Conservation (phyloP, 306 rosid genomes). For the Corylus heterophylla region DNA sequence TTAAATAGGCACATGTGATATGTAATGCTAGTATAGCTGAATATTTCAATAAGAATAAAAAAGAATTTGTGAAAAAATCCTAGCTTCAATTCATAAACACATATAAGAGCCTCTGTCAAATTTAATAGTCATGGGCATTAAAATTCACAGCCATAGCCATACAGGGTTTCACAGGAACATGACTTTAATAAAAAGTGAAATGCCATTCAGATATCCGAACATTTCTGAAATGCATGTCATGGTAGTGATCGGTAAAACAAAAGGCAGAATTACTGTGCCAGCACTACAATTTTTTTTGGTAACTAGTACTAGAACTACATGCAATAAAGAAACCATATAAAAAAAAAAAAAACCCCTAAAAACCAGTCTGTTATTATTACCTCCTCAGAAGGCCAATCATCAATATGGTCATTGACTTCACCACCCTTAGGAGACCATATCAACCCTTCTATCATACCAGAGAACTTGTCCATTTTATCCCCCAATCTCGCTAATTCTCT, state of each 20-base stretch:
- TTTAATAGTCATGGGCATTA: not conserved
- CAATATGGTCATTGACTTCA: slow-evolving; percentile 43
- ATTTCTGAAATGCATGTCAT: not conserved
- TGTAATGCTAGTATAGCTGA: not conserved
- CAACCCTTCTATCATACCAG: slow-evolving; percentile 80
- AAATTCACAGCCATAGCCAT: no score
- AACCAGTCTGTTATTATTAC: slow-evolving; percentile 41
- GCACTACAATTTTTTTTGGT: not conserved
- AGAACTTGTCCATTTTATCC: slow-evolving; percentile 75
- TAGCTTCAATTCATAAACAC: not conserved
- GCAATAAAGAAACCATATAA: slow-evolving; percentile 12
- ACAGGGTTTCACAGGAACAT: not conserved
- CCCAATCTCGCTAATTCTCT: slow-evolving; percentile 91
- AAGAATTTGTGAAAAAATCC: not conserved
- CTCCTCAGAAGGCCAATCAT: slow-evolving; percentile 91
- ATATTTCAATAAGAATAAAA: not conserved
- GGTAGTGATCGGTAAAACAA: slow-evolving; percentile 4
- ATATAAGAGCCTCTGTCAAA: not conserved
- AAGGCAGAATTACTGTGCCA: slow-evolving; percentile 10
- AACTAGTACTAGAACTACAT: not conserved
- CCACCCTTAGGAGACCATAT: slow-evolving; percentile 72
- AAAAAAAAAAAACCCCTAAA: not conserved
- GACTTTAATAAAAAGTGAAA: not conserved
- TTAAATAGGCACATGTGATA: not conserved
- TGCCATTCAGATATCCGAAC: not conserved